Base-by-base conservation (phyloP, 2,329 filamentous ascomycete species). In the Talaromyces albobiverticillius region DNA sequence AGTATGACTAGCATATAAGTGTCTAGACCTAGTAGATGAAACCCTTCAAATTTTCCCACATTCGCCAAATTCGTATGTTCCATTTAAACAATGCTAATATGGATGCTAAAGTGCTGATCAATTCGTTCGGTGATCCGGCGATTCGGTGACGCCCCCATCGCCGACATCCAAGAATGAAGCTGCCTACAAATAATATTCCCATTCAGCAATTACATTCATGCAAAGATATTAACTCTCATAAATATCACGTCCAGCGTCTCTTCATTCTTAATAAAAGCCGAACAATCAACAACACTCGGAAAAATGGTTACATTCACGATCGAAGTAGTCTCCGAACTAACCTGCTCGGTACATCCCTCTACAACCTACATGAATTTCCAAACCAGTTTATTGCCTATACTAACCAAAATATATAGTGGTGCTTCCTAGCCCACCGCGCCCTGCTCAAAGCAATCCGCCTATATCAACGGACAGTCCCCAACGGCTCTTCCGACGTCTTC, bases 401-500 rank as follows among this genome's bases (percentile, higher is more conserved):
- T 42, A 2, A 42, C 25, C 13, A 16, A 13, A 14, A 3, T 3
- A n/a, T 20, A n/a, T 26, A 54, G 53, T 54, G 53, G 53, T 54
- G 53, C 22, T 54, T 54, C 40, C 31, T 54, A 18, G 46, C 40
- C 5, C 53, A 54, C 14, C 53, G 53, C 13, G 23, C 20, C 11
- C 32, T 54, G 7, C 7, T 50, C 14, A 50, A 32, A 34, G 34
- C 53, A 23, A 32, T 54, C 3, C 46, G 14, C 14, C 23, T 54
- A 13, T 51, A 54, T 29, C 32, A 25, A 32, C 43, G n/a, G n/a
- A 54, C 53, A 14, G 25, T 54, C 25, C 46, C 46, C 18, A 46
- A 54, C 34, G 53, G 53, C 29, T 54, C 46, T n/a, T 32, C 31
- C 23, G 53, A 54, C 18, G n/a, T 25, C 4, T 54, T 54, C 41